Evolutionary conservation across 805 yeast genomes (phyloP).

Genomic region (Candida sonorensis): DNA sequence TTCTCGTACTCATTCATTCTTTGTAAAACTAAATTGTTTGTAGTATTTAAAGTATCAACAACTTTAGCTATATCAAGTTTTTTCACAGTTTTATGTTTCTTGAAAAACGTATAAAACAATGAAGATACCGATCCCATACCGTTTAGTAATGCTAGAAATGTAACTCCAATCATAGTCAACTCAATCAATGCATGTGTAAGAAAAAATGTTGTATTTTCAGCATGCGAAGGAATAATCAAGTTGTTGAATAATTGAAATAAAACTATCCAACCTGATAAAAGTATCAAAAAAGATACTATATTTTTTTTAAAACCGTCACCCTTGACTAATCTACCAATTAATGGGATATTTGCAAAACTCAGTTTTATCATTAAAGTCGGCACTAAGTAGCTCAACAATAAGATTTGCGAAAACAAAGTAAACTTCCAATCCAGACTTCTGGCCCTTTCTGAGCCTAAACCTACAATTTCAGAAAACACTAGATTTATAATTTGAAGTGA

Average conservation of each 20-base stretch:
- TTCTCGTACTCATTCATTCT: constrained; percentile 20
- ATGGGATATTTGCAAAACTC: background rate
- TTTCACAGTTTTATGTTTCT: constrained; percentile 17
- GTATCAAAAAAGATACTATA: no score
- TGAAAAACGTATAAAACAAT: constrained; percentile 26
- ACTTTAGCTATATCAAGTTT: constrained; percentile 29
- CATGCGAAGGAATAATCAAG: background rate
- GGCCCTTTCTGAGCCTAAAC: constrained; percentile 17
- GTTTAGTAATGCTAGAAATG: constrained; percentile 42
- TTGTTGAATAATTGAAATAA: constrained; percentile 24
- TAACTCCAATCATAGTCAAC: constrained; percentile 40
- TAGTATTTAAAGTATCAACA: constrained; percentile 35
- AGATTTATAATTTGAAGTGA: constrained; percentile 22
- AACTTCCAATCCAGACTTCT: constrained; percentile 32
- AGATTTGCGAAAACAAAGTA: constrained; percentile 32
- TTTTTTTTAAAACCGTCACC: background rate
- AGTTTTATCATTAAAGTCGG: constrained; percentile 30
- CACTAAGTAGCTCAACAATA: constrained; percentile 33
- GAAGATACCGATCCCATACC: constrained; percentile 48
- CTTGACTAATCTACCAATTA: background rate
- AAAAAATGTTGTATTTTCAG: background rate
- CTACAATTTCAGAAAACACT: constrained; percentile 23
- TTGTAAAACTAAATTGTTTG: constrained; percentile 28
- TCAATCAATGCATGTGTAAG: constrained; percentile 33
- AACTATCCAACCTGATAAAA: constrained; percentile 28